Conservation (phyloP, 768 basidiomycete genomes). For the Amanita jacksonii region DNA sequence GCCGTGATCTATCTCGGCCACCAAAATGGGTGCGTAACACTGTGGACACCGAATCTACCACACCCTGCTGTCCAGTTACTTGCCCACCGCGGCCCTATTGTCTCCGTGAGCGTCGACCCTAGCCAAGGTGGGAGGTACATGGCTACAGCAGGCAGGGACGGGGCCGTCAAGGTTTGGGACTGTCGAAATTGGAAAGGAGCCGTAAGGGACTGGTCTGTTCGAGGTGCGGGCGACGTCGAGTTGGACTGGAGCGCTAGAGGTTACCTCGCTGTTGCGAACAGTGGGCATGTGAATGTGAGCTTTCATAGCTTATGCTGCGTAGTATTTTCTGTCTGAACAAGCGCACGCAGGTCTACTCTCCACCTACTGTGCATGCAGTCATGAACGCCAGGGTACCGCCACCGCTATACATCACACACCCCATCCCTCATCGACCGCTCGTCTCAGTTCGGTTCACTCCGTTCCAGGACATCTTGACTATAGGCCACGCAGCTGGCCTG, state of each 20-base stretch:
- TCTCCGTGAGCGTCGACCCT: slow-evolving; percentile 74
- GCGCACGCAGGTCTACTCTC: slow-evolving; percentile 54
- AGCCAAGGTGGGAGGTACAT: slow-evolving; percentile 83
- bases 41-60: slow-evolving; percentile 94
- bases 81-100: slow-evolving; percentile 84
- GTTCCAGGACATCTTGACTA: slow-evolving; percentile 75
- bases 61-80: slow-evolving; percentile 88
- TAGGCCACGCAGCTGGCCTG: slow-evolving; percentile 72
- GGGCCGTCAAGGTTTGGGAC: slow-evolving; percentile 93
- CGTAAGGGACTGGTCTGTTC: slow-evolving; percentile 65
- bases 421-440: slow-evolving; percentile 72
- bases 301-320: background rate
- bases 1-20: slow-evolving; percentile 94
- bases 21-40: slow-evolving; percentile 88
- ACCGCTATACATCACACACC: slow-evolving; percentile 84
- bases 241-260: slow-evolving; percentile 85
- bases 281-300: slow-evolving; percentile 76
- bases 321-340: background rate
- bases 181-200: slow-evolving; percentile 91
- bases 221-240: slow-evolving; percentile 54
- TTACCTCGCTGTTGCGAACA: slow-evolving; percentile 68
- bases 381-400: slow-evolving; percentile 44
- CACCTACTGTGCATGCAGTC: slow-evolving; percentile 52
- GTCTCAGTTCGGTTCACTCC: slow-evolving; percentile 76
- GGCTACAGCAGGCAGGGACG: slow-evolving; percentile 84